Evolutionary conservation across 768 basidiomycete genomes (phyloP), one percentile per base, ranked within the genome.

Genomic region (Pisolithus microcarpus): DNA sequence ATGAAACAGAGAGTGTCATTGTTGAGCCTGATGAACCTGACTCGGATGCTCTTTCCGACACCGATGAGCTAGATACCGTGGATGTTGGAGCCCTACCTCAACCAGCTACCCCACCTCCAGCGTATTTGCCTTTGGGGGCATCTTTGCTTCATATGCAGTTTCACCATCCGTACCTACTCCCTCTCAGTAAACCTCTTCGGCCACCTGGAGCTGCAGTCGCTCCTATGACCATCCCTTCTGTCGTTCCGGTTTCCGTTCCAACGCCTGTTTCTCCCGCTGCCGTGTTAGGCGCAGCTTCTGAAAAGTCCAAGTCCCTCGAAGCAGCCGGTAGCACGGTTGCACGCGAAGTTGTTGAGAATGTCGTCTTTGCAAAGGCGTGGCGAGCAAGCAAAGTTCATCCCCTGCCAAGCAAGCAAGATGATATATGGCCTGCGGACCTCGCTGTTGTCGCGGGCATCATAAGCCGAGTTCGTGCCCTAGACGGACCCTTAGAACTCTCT

Each of bases 251-350:
- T 3, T 76, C 77, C n/a, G 88, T 84, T 0, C 88, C 87, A 1
- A 92, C 90, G 0, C 90, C 90, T 1, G 87, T 91, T 3, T 91
- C 89, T 0, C 90, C 90, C 18, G 87, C 86, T 4, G 84, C 85
- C 1, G 72, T 73, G 0, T 68, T 87, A 30, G 84, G 84, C 4
- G 75, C 78, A 1, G 71, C 80, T 1, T 77, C 78, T 4, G 87
- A 87, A 61, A 81, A 80, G 54, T 76, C 79, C 3, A 82, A 80
- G 61, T 78, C 79, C 1, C 68, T 91, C 21, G 87, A 89, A 61
- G 77, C 80, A 0, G 79, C 81, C 1, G 87, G 81, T 4, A 73
- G 73, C 44, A 76, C 78, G 38, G 63, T 90, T 24, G 81, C 82
- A 5, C 70, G 67, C 30, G 89, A 92, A 62, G 76, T 80, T 3